phyloP scores from a whole-genome alignment of 306 rosid species.

The Ammopiptanthus mongolicus region DNA sequence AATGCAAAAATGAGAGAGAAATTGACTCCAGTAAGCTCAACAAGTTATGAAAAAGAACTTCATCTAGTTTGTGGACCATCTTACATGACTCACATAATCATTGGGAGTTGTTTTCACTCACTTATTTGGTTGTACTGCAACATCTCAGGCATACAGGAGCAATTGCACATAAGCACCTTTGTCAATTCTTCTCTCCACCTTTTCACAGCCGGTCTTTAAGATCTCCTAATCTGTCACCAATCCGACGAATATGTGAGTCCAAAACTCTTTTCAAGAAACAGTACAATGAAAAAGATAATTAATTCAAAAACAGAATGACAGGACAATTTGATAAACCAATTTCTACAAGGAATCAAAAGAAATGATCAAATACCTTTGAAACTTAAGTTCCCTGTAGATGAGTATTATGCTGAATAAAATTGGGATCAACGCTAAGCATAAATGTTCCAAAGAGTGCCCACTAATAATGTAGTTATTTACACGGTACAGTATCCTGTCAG shows the following conservation, averaged over 20 bases:
- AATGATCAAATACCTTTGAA: constrained; percentile 38
- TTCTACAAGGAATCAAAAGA: not conserved
- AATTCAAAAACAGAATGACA: not conserved
- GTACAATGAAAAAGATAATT: not conserved
- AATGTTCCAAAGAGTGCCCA: constrained; percentile 60
- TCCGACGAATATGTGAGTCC: not conserved
- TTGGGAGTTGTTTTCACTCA: not conserved
- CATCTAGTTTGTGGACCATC: not conserved
- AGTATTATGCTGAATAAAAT: constrained; percentile 54
- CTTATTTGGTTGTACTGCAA: not conserved
- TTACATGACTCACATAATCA: not conserved
- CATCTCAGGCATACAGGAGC: not conserved
- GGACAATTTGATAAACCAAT: not conserved
- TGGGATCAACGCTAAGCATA: constrained; percentile 50
- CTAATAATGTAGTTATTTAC: constrained; percentile 43
- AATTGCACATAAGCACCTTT: not conserved
- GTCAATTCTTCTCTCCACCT: not conserved
- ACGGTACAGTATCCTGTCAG: constrained; percentile 48
- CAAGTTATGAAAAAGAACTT: not conserved
- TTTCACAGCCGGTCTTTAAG: constrained; percentile 40
- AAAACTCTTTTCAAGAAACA: not conserved
- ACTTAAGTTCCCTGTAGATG: constrained; percentile 34
- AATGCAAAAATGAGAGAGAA: constrained; percentile 1
- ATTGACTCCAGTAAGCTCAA: not conserved
- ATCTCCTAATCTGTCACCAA: constrained; percentile 38